phyloP scores from a whole-genome alignment of 306 rosid genomes.

The Abrus pulchellus region DNA sequence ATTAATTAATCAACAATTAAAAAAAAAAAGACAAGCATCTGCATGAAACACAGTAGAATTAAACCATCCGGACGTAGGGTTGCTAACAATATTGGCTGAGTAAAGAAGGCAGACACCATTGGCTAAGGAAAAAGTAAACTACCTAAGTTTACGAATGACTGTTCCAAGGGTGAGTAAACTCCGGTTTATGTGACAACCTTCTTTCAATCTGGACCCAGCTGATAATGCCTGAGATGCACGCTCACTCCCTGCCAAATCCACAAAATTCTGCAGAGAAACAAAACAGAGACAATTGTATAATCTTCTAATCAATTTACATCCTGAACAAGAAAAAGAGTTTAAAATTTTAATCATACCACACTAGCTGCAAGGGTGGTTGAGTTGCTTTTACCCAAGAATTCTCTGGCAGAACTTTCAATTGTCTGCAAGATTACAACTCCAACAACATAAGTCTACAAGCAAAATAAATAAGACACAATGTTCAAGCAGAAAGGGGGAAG shows the following conservation, averaged over 20 bases:
- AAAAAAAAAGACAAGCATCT: conserved; percentile 2
- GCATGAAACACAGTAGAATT: neutral
- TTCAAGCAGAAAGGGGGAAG: conserved; percentile 18
- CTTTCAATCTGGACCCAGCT: conserved; percentile 86
- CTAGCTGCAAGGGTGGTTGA: conserved; percentile 89
- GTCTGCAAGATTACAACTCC: conserved; percentile 63
- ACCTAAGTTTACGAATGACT: conserved; percentile 95
- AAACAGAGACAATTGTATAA: conserved; percentile 4
- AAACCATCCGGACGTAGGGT: neutral
- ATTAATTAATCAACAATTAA: conserved; percentile 14
- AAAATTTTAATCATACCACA: conserved; percentile 67
- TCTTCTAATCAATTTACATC: neutral
- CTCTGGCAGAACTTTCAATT: conserved; percentile 94
- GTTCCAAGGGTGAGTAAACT: conserved; percentile 90
- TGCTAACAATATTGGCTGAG: conserved; percentile 8
- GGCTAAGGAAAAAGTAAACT: conserved; percentile 44
- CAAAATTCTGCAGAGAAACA: conserved; percentile 76
- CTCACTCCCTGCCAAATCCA: conserved; percentile 97
- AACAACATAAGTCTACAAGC: conserved; percentile 2
- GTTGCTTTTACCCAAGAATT: conserved; percentile 88
- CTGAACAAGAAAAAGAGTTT: conserved; percentile 24
- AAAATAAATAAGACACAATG: conserved; percentile 34
- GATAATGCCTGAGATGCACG: conserved; percentile 93
- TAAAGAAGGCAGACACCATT: conserved; percentile 26
- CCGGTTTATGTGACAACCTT: conserved; percentile 94